phyloP scores from a whole-genome alignment of 768 basidiomycete species.

The Termitomyces sp. region DNA sequence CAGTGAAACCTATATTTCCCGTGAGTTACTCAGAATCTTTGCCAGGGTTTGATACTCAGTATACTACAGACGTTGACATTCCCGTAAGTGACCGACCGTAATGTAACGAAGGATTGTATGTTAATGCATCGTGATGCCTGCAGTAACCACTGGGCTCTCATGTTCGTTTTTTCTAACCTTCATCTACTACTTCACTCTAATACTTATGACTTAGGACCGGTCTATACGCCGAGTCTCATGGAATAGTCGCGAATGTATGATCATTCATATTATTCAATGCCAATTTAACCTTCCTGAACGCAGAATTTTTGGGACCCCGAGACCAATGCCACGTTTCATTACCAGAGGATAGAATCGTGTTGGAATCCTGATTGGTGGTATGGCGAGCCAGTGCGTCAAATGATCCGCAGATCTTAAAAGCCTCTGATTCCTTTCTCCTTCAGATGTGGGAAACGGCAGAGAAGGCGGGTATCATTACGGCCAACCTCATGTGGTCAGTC shows the following conservation, averaged over 20 bases:
- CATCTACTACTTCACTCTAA: constrained; percentile 1
- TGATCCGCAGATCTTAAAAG: neutral
- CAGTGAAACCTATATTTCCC: constrained; percentile 84
- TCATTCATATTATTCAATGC: neutral
- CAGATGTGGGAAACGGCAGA: constrained; percentile 91
- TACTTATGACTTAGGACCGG: constrained; percentile 61
- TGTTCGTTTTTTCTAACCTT: constrained; percentile 39
- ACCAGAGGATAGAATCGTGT: constrained; percentile 54
- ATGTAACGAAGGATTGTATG: neutral
- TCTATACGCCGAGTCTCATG: constrained; percentile 84
- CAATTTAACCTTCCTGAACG: neutral
- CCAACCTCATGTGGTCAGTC: constrained; percentile 88
- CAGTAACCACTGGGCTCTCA: constrained; percentile 87
- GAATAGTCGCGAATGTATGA: constrained; percentile 82
- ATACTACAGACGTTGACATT: constrained; percentile 75
- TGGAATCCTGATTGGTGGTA: constrained; percentile 80
- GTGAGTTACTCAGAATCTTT: constrained; percentile 32
- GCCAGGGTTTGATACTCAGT: neutral
- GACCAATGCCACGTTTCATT: constrained; percentile 60
- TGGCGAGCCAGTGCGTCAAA: constrained; percentile 69
- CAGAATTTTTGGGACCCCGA: constrained; percentile 87
- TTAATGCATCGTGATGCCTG: neutral
- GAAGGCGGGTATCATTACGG: constrained; percentile 67
- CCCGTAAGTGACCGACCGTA: constrained; percentile 50
- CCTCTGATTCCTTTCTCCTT: neutral